Evolutionary conservation across 176 grass and related monocot genomes (phyloP), one percentile per base, ranked within the genome.

Genomic region (Ananas comosus): DNA sequence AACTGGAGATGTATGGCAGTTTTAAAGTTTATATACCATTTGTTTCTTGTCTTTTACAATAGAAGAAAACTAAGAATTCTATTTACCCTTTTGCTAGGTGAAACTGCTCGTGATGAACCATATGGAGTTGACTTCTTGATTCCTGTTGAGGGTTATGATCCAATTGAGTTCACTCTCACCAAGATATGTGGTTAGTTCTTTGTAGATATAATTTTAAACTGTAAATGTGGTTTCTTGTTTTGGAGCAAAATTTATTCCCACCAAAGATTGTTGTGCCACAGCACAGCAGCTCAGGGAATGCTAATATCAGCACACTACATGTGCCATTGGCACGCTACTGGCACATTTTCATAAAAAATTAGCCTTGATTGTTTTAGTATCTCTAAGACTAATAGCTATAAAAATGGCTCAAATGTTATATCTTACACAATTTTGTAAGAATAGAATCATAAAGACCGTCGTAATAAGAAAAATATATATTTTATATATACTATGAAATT

Each of bases 141-240:
- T 53, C 88, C 86, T 13, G 80, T 92, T 64, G 76, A 83, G 64
- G 86, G 83, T 74, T 96, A 96, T 79, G 84, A 92, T 81, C 86
- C 89, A 57, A 77, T 96, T 76, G 83, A 87, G 70, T 92, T 96
- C 78, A 87, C 74, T 13, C 83, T 96, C 52, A 87, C 81, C 29
- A 96, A 92, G 76, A 61, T 79, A 83, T 96, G 88, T 71, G 88
- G 93, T 96, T 79, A 73, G 93, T 96, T 82, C 70, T 83, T 67
- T 66, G 47, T 79, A 69, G 12, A 29, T 47, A 25, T 56, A 14
- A 3, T 12, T 80, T 27, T 66, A 13, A 27, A 66, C 10, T 66
- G 10, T 63, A 61, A 12, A 65, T 27, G 64, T 17, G 27, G 25
- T 66, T 66, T 27, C 22, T 33, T 66, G 23, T 66, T 42, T 68